A percentile compares a stretch with the other conserved stretches of the same genome.
These are phyloP conservation scores for Nidularia sp. DNA, from an alignment of 768 basidiomycete species.

Conservation along the genomic window DNA sequence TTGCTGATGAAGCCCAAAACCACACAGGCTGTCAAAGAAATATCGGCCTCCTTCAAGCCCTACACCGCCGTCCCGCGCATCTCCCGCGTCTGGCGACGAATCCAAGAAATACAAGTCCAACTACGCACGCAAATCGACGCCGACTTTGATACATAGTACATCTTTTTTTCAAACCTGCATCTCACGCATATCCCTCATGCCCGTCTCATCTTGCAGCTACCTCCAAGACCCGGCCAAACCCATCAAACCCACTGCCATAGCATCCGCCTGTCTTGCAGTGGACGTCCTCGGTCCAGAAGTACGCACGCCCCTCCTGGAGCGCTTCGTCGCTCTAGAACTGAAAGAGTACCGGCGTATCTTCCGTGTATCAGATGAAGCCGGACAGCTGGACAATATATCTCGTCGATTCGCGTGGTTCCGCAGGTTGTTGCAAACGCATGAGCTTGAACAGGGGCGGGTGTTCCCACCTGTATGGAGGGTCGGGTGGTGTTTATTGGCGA, in stretches of 20 bases:
- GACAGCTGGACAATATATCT: constrained; percentile 91
- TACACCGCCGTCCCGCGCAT: constrained; percentile 77
- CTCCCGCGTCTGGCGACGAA: constrained; percentile 70
- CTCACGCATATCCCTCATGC: not conserved
- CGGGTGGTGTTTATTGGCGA: constrained; percentile 73
- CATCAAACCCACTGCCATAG: constrained; percentile 59
- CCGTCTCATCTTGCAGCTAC: constrained; percentile 45
- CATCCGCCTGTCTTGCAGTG: constrained; percentile 83
- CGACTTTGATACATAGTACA: constrained; percentile 92
- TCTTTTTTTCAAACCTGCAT: constrained; percentile 4
- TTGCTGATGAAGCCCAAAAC: not conserved
- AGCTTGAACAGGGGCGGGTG: constrained; percentile 77
- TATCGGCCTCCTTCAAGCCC: constrained; percentile 75
- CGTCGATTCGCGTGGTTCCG: constrained; percentile 95
- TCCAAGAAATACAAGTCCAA: constrained; percentile 80
- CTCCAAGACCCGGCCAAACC: constrained; percentile 71
- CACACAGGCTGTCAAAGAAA: constrained; percentile 84
- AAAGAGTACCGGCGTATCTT: constrained; percentile 97
- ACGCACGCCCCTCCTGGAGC: constrained; percentile 75
- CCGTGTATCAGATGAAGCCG: constrained; percentile 89
- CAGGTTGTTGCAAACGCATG: constrained; percentile 78
- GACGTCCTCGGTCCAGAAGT: constrained; percentile 88
- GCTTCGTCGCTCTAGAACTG: constrained; percentile 85
- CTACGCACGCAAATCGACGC: constrained; percentile 77
- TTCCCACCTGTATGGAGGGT: constrained; percentile 89